Evolutionary conservation across 257 asterid species (phyloP), one percentile per base, ranked within the genome.

Genomic region (Cinchona pubescens): DNA sequence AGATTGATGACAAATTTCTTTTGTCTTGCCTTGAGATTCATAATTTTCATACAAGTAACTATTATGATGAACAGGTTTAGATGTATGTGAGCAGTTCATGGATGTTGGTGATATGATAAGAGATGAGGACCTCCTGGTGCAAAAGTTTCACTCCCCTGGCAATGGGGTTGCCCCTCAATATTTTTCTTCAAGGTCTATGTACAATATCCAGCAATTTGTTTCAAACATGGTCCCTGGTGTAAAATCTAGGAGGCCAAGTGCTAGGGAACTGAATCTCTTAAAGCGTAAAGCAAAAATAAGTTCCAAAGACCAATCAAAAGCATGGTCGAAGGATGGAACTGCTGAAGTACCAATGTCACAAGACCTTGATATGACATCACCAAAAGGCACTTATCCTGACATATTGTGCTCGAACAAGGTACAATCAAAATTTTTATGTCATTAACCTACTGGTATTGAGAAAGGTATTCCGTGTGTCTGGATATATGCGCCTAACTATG

Each of bases 181-280:
- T 87, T 86, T 79, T 76, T 79, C 97, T 25, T 82, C 96, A 5
- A 86, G 84, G 76, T 90, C 96, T 48, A 83, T 76, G 29, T 85
- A 68, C 79, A 90, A 88, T 86, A 81, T 95, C 79, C 91, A 85
- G 85, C 96, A 91, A 71, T 85, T 85, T 78, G 96, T 95, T 78
- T 84, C 99, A 32, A 87, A 84, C 69, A 83, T 91, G 91, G 97
- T 86, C 46, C 99, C 98, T 72, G 82, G 88, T 80, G 86, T 89
- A 61, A 91, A 93, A 83, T 88, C 97, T 69, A 83, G 98, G 85
- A 85, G 98, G 87, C 97, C 97, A 75, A 95, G 99, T 91, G 98
- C 99, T 58, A 87, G 99, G 83, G 99, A 95, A 81, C 82, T 95
- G 76, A 95, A 95, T 89, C 92, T 95, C 79, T 81, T 95, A 83